These are phyloP conservation scores for Calonectria crousiana DNA, from an alignment of 2,329 filamentous ascomycete genomes.

Conservation along the genomic window DNA sequence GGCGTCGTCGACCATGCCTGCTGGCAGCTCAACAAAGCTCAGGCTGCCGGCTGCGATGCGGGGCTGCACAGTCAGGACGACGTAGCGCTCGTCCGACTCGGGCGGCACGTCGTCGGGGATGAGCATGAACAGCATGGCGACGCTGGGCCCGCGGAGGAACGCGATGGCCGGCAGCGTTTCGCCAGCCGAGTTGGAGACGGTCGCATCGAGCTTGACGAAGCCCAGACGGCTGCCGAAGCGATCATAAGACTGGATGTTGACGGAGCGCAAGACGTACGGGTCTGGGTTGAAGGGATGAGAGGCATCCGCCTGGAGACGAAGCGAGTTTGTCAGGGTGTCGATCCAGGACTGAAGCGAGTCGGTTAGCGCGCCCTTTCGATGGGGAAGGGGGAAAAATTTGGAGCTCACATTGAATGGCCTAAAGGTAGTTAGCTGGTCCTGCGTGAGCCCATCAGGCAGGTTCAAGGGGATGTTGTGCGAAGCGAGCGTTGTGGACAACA, in stretches of 20 bases:
- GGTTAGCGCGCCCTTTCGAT: not conserved
- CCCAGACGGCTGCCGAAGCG: conserved; percentile 63
- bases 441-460: conserved; percentile 58
- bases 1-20: conserved; percentile 68
- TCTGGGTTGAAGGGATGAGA: conserved; percentile 65
- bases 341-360: conserved; percentile 60
- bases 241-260: conserved; percentile 67
- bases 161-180: conserved; percentile 66
- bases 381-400: too few relatives aligned
- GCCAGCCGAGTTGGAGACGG: conserved; percentile 60
- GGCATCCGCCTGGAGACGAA: conserved; percentile 56
- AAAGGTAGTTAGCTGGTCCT: conserved; percentile 60
- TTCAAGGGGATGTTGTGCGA: conserved; percentile 54
- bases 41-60: conserved; percentile 68
- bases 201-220: conserved; percentile 67
- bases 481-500: conserved; percentile 39
- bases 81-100: conserved; percentile 63
- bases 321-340: conserved; percentile 58
- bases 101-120: conserved; percentile 61
- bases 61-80: conserved; percentile 70
- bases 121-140: conserved; percentile 70
- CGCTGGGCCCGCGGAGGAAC: conserved; percentile 71
- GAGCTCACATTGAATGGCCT: conserved; percentile 61
- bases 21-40: conserved; percentile 67
- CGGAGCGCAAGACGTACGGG: conserved; percentile 64